A percentile compares a stretch with the other conserved stretches of the same genome.
Conservation (phyloP, 2,329 filamentous ascomycete genomes). For the Neofusicoccum ribis region DNA sequence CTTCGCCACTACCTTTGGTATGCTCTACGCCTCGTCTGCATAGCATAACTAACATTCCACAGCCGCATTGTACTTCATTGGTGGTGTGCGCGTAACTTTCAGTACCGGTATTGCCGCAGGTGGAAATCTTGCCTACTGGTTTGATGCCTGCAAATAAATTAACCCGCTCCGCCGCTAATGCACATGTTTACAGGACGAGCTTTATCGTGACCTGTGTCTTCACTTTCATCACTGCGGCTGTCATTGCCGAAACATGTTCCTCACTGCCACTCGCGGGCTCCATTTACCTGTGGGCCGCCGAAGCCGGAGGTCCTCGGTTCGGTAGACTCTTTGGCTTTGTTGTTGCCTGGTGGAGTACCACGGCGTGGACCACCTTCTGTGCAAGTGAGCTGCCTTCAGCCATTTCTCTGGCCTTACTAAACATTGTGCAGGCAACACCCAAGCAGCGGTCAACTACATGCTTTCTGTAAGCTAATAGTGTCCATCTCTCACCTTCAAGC, state of each 20-base stretch:
- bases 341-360: conserved; percentile 66
- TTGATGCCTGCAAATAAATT: conserved; percentile 7
- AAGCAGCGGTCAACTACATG: conserved; percentile 41
- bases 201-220: conserved; percentile 62
- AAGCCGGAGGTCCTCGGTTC: conserved; percentile 56
- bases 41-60: conserved; percentile 14
- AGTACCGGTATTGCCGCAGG: conserved; percentile 64
- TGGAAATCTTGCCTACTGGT: conserved; percentile 63
- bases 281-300: conserved; percentile 64
- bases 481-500: background rate
- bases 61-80: conserved; percentile 64
- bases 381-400: background rate
- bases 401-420: background rate
- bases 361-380: conserved; percentile 57
- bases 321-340: conserved; percentile 60
- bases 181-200: conserved; percentile 50
- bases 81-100: conserved; percentile 61
- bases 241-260: conserved; percentile 62
- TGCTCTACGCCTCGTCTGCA: accelerated
- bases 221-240: conserved; percentile 61
- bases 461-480: conserved; percentile 27
- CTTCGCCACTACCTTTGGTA: conserved; percentile 15
- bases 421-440: conserved; percentile 33
- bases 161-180: background rate
- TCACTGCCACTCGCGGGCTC: conserved; percentile 60